phyloP scores from a whole-genome alignment of 371 early-diverging fungal species.

The Mycotypha africana region DNA sequence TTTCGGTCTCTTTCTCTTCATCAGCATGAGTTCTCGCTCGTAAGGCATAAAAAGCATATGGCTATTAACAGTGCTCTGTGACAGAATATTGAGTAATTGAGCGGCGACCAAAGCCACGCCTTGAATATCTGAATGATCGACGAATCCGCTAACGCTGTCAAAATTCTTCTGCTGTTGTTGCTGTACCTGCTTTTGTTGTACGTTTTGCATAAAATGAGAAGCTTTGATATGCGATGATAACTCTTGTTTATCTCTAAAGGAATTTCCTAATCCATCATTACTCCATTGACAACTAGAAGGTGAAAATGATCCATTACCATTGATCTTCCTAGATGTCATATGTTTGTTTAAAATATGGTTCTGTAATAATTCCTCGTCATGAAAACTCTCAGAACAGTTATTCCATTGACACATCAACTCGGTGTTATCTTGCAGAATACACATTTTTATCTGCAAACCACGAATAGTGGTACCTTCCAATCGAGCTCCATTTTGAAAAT shows the following conservation, averaged over 20 bases:
- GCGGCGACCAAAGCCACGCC: slow-evolving; percentile 64
- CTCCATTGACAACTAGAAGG: slow-evolving; percentile 43
- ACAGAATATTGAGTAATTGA: slow-evolving; percentile 57
- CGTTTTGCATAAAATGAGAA: slow-evolving; percentile 15
- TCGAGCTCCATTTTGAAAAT: too few relatives aligned
- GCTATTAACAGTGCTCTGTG: slow-evolving; percentile 42
- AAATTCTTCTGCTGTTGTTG: too few relatives aligned
- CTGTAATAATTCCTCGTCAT: slow-evolving; percentile 38
- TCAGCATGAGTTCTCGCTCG: slow-evolving; percentile 30
- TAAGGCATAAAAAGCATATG: slow-evolving; percentile 52
- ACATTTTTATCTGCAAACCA: slow-evolving; percentile 27
- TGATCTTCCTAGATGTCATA: slow-evolving; percentile 10
- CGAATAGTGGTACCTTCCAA: slow-evolving; percentile 18
- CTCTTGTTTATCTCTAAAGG: slow-evolving; percentile 9
- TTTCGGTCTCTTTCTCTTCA: slow-evolving; percentile 22
- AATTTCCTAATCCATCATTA: slow-evolving; percentile 20
- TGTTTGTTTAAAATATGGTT: slow-evolving; percentile 50
- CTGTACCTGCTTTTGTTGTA: too few relatives aligned
- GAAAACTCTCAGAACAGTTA: slow-evolving; percentile 40
- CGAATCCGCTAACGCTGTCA: too few relatives aligned
- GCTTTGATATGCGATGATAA: slow-evolving; percentile 9
- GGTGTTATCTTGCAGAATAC: slow-evolving; percentile 23
- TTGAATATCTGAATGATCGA: slow-evolving; percentile 29
- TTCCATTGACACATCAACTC: slow-evolving; percentile 49
- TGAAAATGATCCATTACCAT: too few relatives aligned